These are phyloP conservation scores for Mortierella sp. DNA, from an alignment of 371 early-diverging fungal genomes.

Conservation along the genomic window DNA sequence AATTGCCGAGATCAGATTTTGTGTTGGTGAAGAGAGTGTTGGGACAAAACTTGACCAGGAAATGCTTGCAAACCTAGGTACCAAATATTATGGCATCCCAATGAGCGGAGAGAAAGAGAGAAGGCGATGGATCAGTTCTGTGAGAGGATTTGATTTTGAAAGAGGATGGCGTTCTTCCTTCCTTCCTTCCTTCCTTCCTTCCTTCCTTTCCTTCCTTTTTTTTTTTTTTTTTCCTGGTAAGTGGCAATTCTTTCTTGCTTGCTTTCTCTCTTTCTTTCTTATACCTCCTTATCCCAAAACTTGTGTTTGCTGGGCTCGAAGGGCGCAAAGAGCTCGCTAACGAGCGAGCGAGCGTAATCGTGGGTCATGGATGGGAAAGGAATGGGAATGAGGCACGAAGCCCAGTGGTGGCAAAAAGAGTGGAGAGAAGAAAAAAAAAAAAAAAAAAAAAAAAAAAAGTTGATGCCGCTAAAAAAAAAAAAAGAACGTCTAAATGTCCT, in stretches of 20 bases:
- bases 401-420: too few species aligned
- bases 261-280: not conserved
- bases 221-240: not conserved
- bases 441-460: too few species aligned
- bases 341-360: slow-evolving; percentile 35
- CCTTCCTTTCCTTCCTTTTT: slow-evolving; percentile 3
- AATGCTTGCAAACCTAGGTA: slow-evolving; percentile 86
- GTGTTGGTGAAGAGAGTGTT: slow-evolving; percentile 89
- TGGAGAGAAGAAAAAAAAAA: too few species aligned
- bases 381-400: not conserved
- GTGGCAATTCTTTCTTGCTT: not conserved
- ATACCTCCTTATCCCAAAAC: slow-evolving; percentile 52
- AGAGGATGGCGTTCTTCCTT: too few species aligned
- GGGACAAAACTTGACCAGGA: slow-evolving; percentile 88
- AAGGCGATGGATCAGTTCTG: slow-evolving; percentile 1
- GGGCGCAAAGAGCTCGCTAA: slow-evolving; percentile 46
- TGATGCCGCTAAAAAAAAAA: too few species aligned
- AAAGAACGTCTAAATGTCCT: too few species aligned
- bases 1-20: slow-evolving; percentile 82
- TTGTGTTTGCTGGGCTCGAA: slow-evolving; percentile 51
- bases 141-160: too few species aligned
- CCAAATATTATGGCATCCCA: not conserved
- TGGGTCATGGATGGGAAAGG: slow-evolving; percentile 15
- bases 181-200: too few species aligned
- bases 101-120: not conserved